A percentile compares a stretch with the other conserved stretches of the same genome.
Conservation (phyloP, 2,329 filamentous ascomycete genomes). For the Pseudogymnoascus sp. region DNA sequence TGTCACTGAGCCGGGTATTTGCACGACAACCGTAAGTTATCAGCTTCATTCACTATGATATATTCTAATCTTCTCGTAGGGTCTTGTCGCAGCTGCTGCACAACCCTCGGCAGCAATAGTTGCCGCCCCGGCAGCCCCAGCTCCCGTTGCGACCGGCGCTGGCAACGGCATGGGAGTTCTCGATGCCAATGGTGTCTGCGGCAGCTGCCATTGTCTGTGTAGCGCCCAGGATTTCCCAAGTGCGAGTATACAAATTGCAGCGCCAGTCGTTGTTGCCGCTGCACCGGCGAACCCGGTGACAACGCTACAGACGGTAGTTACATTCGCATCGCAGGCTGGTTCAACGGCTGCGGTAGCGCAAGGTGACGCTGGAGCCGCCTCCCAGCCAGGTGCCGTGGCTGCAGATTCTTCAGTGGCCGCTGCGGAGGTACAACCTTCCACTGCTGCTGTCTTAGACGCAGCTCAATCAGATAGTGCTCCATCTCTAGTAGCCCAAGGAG, state of each 20-base stretch:
- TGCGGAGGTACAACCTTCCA: not conserved
- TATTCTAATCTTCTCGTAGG: not conserved
- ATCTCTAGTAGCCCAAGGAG: not conserved
- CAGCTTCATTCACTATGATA: not conserved
- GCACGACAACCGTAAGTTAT: not conserved
- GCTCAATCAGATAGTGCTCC: not conserved
- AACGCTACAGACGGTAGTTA: slow-evolving; percentile 11
- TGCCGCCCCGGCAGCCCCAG: not conserved
- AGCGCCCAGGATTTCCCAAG: not conserved
- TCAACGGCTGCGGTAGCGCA: slow-evolving; percentile 5
- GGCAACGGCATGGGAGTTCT: not conserved
- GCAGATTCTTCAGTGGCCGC: not conserved
- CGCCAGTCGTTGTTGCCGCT: not conserved
- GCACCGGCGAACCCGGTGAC: not conserved
- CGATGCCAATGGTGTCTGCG: not conserved
- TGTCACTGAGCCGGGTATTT: not conserved
- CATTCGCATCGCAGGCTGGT: not conserved
- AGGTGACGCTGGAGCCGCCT: not conserved
- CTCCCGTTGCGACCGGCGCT: not conserved
- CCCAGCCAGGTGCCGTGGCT: not conserved
- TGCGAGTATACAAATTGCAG: not conserved
- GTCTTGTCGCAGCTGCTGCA: not conserved
- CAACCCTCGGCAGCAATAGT: not conserved
- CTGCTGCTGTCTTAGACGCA: not conserved
- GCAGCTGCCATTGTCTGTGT: not conserved